Evolutionary conservation across 2,329 filamentous ascomycete genomes (phyloP).

Genomic region (Aspergillus sp.): DNA sequence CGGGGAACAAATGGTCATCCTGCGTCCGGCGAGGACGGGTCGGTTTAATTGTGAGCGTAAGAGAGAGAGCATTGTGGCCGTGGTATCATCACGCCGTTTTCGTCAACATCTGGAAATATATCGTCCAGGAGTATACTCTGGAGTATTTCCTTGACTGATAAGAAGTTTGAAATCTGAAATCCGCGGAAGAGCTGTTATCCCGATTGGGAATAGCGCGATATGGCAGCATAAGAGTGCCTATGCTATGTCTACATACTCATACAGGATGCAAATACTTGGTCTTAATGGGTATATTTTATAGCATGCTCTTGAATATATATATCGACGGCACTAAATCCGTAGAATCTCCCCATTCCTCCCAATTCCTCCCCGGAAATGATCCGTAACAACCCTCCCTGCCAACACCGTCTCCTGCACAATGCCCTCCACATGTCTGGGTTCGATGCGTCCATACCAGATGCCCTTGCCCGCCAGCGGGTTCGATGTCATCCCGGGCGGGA

Average conservation of each 20-base stretch:
- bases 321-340: constrained; percentile 40
- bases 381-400: constrained; percentile 75
- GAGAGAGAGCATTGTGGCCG: constrained; percentile 20
- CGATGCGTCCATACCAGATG: constrained; percentile 80
- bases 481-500: constrained; percentile 27
- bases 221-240: no score
- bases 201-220: constrained; percentile 14
- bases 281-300: no score
- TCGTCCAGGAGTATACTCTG: no score
- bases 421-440: constrained; percentile 81
- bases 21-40: constrained; percentile 12
- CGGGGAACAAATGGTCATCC: not conserved
- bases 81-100: constrained; percentile 14
- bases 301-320: not conserved
- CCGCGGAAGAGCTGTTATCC: constrained; percentile 8
- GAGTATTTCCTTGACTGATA: not conserved
- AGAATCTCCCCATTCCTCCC: constrained; percentile 64
- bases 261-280: no score
- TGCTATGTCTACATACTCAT: no score
- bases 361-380: constrained; percentile 79
- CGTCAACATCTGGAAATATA: no score
- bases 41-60: constrained; percentile 19
- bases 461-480: constrained; percentile 35
- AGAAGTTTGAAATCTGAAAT: no score
- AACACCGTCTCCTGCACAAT: constrained; percentile 79